A percentile compares a stretch with the other conserved stretches of the same genome.
These are phyloP conservation scores for Metschnikowia henanensis DNA, from an alignment of 805 yeast species.

Conservation along the genomic window DNA sequence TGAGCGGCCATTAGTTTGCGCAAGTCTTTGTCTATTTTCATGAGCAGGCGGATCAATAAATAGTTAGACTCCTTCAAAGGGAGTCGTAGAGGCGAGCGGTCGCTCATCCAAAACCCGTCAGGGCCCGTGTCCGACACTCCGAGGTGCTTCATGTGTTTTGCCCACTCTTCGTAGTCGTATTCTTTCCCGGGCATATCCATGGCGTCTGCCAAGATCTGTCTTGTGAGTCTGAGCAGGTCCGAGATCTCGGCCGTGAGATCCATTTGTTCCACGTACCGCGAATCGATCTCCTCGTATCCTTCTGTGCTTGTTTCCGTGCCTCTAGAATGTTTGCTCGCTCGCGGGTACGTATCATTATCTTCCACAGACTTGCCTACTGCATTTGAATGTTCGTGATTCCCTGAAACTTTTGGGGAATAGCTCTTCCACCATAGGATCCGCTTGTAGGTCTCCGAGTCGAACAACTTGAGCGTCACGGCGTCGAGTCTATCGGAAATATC, in stretches of 20 bases:
- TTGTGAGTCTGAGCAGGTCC: conserved; percentile 25
- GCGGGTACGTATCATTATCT: background rate
- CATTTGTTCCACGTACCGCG: conserved; percentile 2
- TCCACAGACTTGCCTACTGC: background rate
- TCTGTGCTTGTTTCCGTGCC: background rate
- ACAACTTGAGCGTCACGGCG: conserved; percentile 3
- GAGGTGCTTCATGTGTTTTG: conserved; percentile 31
- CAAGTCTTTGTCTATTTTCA: conserved; percentile 25
- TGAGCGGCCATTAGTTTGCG: conserved; percentile 1
- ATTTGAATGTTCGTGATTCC: background rate
- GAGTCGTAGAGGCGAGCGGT: conserved; percentile 63
- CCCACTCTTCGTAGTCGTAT: conserved; percentile 58
- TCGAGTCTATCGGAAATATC: conserved; percentile 23
- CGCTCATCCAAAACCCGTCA: conserved; percentile 60
- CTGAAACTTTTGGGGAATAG: background rate
- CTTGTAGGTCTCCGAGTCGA: conserved; percentile 10
- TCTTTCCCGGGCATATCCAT: conserved; percentile 40
- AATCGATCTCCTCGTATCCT: background rate
- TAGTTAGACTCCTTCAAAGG: conserved; percentile 72
- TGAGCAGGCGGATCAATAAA: conserved; percentile 41
- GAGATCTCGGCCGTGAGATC: conserved; percentile 4
- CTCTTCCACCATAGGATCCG: background rate
- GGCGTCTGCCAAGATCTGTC: conserved; percentile 32
- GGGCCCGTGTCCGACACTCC: conserved; percentile 20
- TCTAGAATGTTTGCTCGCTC: background rate